Evolutionary conservation across 1,284 basidiomycete genomes (phyloP), one percentile per base, ranked within the genome.

Genomic region (Taiwanofungus camphoratus): DNA sequence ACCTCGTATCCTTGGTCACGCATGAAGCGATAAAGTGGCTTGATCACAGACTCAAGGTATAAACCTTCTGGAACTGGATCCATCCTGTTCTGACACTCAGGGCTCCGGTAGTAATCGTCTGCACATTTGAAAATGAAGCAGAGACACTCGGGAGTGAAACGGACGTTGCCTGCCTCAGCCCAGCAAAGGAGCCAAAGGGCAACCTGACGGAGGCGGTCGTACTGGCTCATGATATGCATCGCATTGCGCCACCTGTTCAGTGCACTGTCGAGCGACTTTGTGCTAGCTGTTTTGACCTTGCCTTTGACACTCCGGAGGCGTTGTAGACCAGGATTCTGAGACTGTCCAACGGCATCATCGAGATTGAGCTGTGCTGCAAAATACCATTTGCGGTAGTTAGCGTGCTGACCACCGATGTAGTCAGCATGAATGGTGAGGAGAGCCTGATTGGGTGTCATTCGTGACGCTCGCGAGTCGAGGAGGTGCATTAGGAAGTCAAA

Each of bases 81-180:
- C 43, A 92, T 71, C 52, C 86, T 74, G 69, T 92, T 96, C 70
- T 99, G 96, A 64, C 95, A 99, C 65, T 99, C 96, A 26, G 94
- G 85, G 47, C 91, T 94, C 52, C 95, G 91, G 66, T 99, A 99
- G 66, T 98, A 99, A 70, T 99, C 95, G 66, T 99, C 95, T 41
- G 96, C 95, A 59, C 95, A 99, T 70, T 99, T 99, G 86, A 99
- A 99, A 65, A 99, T 95, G 79, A 98, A 99, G 71, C 95, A 98
- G 42, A 99, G 71, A 59, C 90, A 93, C 63, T 99, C 95, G 19
- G 96, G 94, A 29, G 92, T 87, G 68, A 98, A 98, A 46, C 95
- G 87, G 45, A 99, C 89, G 61, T 99, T 96, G 41, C 93, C 94
- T 1, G 88, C 95, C 69, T 99, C 95, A 52, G 94, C 95, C 95